phyloP scores from a whole-genome alignment of 177 flowering plant species.

The Vitis hybrid region DNA sequence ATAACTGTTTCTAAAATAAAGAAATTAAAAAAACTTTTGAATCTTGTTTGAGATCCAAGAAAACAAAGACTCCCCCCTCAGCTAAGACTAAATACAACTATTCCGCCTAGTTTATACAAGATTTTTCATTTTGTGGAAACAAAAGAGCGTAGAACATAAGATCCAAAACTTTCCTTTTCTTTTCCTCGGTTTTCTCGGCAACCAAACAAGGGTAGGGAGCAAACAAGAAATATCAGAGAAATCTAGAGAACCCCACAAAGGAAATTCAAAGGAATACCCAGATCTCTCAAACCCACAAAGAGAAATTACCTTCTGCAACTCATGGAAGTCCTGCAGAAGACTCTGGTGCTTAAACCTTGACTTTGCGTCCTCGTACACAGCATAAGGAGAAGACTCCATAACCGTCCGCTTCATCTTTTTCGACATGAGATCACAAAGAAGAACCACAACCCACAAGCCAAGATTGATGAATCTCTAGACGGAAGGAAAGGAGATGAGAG shows the following conservation, averaged over 20 bases:
- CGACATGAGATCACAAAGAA: conserved; percentile 26
- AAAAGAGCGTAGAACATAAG: neutral
- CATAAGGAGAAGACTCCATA: conserved; percentile 26
- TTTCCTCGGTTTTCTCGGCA: neutral
- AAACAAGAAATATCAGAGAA: neutral
- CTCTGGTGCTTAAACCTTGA: conserved; percentile 50
- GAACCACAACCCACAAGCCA: conserved; percentile 4
- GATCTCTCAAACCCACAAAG: conserved; percentile 13
- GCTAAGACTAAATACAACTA: neutral
- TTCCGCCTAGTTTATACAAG: neutral
- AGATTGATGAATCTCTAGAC: conserved; percentile 7
- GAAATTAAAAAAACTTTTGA: neutral
- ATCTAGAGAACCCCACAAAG: neutral
- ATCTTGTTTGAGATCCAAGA: neutral
- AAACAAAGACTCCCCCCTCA: neutral
- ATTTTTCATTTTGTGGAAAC: neutral
- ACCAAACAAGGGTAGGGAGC: neutral
- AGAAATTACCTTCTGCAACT: conserved; percentile 48
- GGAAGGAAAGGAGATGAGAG: neutral
- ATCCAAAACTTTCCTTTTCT: neutral
- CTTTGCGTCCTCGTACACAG: conserved; percentile 42
- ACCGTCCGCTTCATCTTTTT: conserved; percentile 57
- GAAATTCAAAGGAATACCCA: neutral
- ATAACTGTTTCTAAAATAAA: no score
- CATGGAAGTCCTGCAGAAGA: conserved; percentile 59